Evolutionary conservation across 371 early-diverging fungal genomes (phyloP).

Genomic region (Mucor ambiguus): DNA sequence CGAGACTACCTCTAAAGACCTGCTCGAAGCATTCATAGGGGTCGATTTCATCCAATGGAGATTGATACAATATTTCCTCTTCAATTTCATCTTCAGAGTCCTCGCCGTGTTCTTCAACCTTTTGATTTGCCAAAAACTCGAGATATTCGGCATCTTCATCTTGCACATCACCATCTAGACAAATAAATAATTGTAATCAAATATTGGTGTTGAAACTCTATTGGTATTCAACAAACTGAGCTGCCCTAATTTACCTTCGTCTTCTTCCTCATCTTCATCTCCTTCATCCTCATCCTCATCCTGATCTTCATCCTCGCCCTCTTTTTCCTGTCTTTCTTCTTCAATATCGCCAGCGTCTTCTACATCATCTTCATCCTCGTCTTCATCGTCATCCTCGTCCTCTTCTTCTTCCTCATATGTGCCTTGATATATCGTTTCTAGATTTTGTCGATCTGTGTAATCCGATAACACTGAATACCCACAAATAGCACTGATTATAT

Average conservation of each 20-base stretch:
- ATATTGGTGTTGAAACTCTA: not conserved
- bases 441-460: constrained; percentile 59
- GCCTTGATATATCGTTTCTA: constrained; percentile 63
- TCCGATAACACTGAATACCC: not conserved
- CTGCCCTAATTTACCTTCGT: constrained; percentile 20
- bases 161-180: constrained; percentile 58
- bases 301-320: constrained; percentile 46
- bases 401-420: constrained; percentile 67
- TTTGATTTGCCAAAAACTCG: constrained; percentile 65
- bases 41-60: constrained; percentile 86
- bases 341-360: constrained; percentile 36
- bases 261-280: constrained; percentile 39
- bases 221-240: not conserved
- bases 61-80: constrained; percentile 73
- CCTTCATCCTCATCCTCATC: constrained; percentile 34
- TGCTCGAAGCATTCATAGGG: constrained; percentile 77
- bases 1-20: constrained; percentile 39
- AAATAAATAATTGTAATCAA: not conserved
- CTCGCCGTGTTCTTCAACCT: constrained; percentile 48
- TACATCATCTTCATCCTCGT: constrained; percentile 48
- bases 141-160: constrained; percentile 68
- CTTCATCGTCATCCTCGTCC: constrained; percentile 53
- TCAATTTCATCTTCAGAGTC: constrained; percentile 75
- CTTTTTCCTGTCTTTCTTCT: constrained; percentile 56
- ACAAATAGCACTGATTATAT: not conserved